phyloP scores from a whole-genome alignment of 2,329 filamentous ascomycete species.

The Fusarium praegraminearum region DNA sequence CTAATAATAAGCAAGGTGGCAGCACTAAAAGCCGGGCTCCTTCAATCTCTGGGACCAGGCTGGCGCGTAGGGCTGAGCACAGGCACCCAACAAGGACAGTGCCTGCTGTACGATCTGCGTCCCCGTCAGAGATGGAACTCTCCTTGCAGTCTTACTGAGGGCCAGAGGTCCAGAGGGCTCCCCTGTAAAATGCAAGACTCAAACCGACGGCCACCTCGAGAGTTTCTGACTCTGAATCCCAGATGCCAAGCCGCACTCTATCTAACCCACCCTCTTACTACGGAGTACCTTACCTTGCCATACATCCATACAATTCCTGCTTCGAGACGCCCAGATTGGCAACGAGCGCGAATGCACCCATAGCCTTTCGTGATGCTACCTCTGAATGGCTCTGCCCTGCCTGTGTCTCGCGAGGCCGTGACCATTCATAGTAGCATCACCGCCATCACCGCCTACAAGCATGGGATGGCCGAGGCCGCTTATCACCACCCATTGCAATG shows the following conservation, averaged over 20 bases:
- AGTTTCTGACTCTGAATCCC: conserved; percentile 14
- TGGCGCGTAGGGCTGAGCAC: conserved; percentile 49
- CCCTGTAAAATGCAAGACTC: conserved; percentile 30
- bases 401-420: conserved; percentile 9
- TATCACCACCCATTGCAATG: conserved; percentile 18
- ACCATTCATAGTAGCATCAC: conserved; percentile 32
- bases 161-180: background rate
- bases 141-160: conserved; percentile 14
- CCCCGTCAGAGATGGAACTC: conserved; percentile 25
- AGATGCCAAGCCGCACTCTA: conserved; percentile 30
- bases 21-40: conserved; percentile 36
- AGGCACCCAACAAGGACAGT: conserved; percentile 25
- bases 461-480: conserved; percentile 10
- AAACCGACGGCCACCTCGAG: conserved; percentile 34
- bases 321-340: conserved; percentile 38
- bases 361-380: conserved; percentile 12
- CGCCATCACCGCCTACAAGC: conserved; percentile 31
- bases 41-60: conserved; percentile 32
- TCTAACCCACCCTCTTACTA: conserved; percentile 4
- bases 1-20: conserved; percentile 44
- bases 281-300: background rate
- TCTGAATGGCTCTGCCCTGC: conserved; percentile 2
- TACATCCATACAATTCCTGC: conserved; percentile 6
- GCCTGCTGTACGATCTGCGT: conserved; percentile 10
- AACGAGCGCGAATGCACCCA: conserved; percentile 46